These are phyloP conservation scores for Blastobotrys proliferans DNA, from an alignment of 1,139 yeast species.

Conservation along the genomic window DNA sequence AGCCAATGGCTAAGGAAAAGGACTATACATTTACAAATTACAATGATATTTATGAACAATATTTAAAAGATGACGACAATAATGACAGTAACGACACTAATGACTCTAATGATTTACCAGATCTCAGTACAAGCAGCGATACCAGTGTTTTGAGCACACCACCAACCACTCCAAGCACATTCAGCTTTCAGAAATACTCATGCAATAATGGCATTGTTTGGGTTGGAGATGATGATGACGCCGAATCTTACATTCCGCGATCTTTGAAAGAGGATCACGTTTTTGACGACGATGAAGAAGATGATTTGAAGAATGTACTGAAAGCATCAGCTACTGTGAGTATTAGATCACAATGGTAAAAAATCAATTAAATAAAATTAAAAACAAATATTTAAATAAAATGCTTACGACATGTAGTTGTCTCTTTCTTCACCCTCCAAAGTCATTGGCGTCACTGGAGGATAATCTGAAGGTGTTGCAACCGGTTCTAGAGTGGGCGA, in stretches of 20 bases:
- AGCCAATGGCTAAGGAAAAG: neutral
- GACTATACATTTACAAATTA: no score
- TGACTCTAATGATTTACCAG: no score
- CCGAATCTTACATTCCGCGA: neutral
- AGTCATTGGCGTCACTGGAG: slow-evolving; percentile 14
- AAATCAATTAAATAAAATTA: neutral
- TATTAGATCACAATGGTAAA: slow-evolving; percentile 2
- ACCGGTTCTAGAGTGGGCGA: slow-evolving; percentile 11
- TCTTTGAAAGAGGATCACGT: neutral
- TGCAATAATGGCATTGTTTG: slow-evolving; percentile 6
- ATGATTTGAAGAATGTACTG: neutral
- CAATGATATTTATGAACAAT: no score
- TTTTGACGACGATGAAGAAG: slow-evolving; percentile 6
- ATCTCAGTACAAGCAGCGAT: no score
- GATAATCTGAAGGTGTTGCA: slow-evolving; percentile 9
- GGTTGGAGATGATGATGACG: slow-evolving; percentile 7
- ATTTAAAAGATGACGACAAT: no score
- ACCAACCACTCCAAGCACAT: slow-evolving; percentile 3
- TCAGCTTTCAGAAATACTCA: slow-evolving; percentile 2
- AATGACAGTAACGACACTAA: no score
- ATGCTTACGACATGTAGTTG: slow-evolving; percentile 1
- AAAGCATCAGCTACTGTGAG: neutral
- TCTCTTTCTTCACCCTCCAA: slow-evolving; percentile 1
- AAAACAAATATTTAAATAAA: neutral
- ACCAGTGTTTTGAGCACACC: neutral